phyloP scores from a whole-genome alignment of 129 eudicot genomes.

The Calendula officinalis region DNA sequence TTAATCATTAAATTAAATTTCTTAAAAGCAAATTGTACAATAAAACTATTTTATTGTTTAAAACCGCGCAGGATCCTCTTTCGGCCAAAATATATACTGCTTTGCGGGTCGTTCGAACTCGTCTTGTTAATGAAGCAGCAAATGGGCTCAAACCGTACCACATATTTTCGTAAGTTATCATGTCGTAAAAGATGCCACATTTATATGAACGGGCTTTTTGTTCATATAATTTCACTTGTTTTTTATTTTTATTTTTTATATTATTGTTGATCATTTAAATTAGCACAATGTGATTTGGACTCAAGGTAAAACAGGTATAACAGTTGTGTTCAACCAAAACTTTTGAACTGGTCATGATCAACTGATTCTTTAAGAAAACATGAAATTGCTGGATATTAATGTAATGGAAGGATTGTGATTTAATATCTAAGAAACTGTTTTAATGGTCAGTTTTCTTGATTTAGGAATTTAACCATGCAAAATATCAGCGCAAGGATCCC shows the following conservation, averaged over 20 bases:
- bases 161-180: constrained; percentile 55
- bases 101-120: constrained; percentile 51
- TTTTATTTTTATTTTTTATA: neutral
- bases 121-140: constrained; percentile 46
- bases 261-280: neutral
- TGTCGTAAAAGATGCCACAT: constrained; percentile 1
- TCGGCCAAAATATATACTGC: constrained; percentile 50
- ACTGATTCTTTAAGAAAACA: too few species aligned
- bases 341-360: too few species aligned
- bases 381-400: neutral
- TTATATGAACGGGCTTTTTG: neutral
- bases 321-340: neutral
- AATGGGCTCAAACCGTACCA: constrained; percentile 52
- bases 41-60: constrained; percentile 4
- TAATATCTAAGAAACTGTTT: constrained; percentile 3
- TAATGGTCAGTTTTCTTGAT: constrained; percentile 23
- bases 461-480: constrained; percentile 51
- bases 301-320: neutral
- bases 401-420: neutral
- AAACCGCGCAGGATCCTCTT: constrained; percentile 38
- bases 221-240: neutral
- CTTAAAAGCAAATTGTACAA: neutral
- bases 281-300: neutral
- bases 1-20: neutral
- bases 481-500: constrained; percentile 56